Base-by-base conservation (phyloP, 2,329 filamentous ascomycete species). In the Aspergillus oerlinghausenensis region DNA sequence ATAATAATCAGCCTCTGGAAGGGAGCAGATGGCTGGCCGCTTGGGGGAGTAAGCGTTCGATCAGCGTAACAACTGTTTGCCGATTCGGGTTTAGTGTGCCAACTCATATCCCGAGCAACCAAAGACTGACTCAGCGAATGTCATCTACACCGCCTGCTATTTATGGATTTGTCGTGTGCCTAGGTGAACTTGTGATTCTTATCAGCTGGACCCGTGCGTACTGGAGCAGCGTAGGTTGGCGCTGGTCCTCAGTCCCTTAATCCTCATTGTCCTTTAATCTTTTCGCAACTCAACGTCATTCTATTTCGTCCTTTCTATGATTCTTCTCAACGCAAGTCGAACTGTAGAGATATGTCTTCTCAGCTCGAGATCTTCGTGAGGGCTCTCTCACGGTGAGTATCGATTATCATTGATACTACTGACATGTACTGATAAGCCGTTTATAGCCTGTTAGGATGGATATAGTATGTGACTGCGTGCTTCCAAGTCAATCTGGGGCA, bases 391-490 rank as follows among this genome's bases (percentile, higher is more conserved):
- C 75, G 75, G 76, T 78, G 72, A 55, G 63, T 65, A 53, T 23
- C 3, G 6, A 23, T 25, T 14, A 14, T 47, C 23, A 7, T 5
- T 6, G 21, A 14, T 23, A 23, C 21, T 4, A 47, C 21, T 5
- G 23, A 47, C n/a, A 14, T 47, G 49, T 55, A 60, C 61, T 67
- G 54, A 69, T 67, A 56, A 54, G 56, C 54, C 84, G 35, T 45
- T 29, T 85, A 82, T 51, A 81, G 78, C 68, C 68, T 88, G 32
- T 84, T 89, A 65, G 89, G 89, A 73, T 92, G 89, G 88, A 76
- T 87, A 68, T 92, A 92, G 77, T 79, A 73, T 64, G 76, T 67
- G 40, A 43, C 21, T 23, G 10, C 29, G 49, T 35, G 23, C 38
- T 54, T 55, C 23, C 42, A 42, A 29, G 25, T 4, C 45, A n/a